phyloP scores from a whole-genome alignment of 495 filamentous ascomycete species.

The Amphirosellinia nigrospora region DNA sequence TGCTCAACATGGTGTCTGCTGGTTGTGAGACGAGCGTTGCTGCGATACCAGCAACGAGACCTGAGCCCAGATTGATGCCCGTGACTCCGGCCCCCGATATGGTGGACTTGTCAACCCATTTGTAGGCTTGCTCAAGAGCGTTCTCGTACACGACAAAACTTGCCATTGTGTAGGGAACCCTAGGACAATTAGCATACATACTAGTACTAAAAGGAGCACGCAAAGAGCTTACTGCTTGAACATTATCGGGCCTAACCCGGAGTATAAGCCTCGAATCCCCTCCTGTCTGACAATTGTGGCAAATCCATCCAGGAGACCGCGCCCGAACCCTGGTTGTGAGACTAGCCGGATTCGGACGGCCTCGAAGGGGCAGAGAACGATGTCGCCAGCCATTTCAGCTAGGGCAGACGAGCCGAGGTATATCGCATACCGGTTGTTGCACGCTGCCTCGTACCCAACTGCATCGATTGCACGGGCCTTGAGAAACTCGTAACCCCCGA shows the following conservation, averaged over 20 bases:
- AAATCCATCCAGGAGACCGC: conserved; percentile 66
- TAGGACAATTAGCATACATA: conserved; percentile 13
- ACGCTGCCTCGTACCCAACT: conserved; percentile 68
- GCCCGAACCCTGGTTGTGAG: conserved; percentile 71
- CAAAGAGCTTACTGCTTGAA: conserved; percentile 64
- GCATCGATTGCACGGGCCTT: conserved; percentile 74
- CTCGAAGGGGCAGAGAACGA: conserved; percentile 77
- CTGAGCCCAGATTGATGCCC: conserved; percentile 78
- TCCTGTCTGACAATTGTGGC: conserved; percentile 69
- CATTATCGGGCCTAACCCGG: conserved; percentile 75
- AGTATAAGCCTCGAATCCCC: conserved; percentile 74
- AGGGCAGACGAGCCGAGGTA: conserved; percentile 73
- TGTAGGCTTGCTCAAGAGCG: conserved; percentile 69
- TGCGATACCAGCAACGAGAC: conserved; percentile 85
- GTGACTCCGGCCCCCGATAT: conserved; percentile 69
- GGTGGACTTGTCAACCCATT: conserved; percentile 64
- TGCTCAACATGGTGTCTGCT: conserved; percentile 86
- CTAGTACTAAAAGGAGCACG: conserved; percentile 2
- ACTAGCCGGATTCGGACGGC: conserved; percentile 78
- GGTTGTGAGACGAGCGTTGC: conserved; percentile 85
- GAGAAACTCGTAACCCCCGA: conserved; percentile 80
- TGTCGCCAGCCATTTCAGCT: conserved; percentile 76
- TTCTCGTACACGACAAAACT: conserved; percentile 94
- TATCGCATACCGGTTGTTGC: conserved; percentile 71
- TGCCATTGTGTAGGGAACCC: conserved; percentile 86